phyloP scores from a whole-genome alignment of 306 rosid genomes.

The Ammopiptanthus mongolicus region DNA sequence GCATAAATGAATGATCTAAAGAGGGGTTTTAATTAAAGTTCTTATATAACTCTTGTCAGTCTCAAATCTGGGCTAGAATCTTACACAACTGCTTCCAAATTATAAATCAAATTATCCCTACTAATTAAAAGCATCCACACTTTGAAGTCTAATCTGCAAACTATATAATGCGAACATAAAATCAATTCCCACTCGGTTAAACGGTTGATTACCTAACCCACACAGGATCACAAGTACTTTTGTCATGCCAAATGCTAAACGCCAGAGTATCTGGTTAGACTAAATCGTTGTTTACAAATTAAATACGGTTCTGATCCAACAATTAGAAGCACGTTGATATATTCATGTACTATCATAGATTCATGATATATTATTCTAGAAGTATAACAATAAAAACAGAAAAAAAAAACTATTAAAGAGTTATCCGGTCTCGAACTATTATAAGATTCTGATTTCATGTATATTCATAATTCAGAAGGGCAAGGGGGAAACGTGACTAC shows the following conservation, averaged over 20 bases:
- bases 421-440: too few species aligned
- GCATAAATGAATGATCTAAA: not conserved
- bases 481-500: not conserved
- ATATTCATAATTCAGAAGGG: not conserved
- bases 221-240: not conserved
- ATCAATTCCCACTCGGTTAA: not conserved
- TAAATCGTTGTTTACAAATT: not conserved
- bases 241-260: not conserved
- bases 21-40: not conserved
- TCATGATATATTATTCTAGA: not conserved
- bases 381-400: too few species aligned
- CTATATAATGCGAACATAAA: not conserved
- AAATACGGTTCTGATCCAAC: not conserved
- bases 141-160: not conserved
- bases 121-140: not conserved
- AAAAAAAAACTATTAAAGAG: not conserved
- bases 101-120: not conserved
- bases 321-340: not conserved
- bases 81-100: not conserved
- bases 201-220: not conserved
- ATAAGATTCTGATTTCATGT: not conserved
- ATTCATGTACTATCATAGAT: not conserved
- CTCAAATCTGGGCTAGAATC: not conserved
- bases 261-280: not conserved
- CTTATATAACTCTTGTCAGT: not conserved